phyloP scores from a whole-genome alignment of 1,284 basidiomycete species.

The Ganoderma lingzhi region DNA sequence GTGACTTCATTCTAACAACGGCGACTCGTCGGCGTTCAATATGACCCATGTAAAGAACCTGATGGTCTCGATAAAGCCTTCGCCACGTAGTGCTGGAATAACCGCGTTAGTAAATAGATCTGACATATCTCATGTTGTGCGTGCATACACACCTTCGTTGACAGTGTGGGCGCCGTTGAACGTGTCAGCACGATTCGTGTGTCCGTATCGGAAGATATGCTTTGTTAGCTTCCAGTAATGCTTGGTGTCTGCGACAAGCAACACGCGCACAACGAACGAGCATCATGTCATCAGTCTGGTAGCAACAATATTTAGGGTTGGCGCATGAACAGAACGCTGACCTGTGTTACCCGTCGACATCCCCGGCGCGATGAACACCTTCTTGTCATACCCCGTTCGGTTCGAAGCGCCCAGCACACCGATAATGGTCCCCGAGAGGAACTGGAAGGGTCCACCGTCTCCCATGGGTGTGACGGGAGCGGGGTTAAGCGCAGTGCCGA shows the following conservation, averaged over 20 bases:
- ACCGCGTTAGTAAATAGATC: neutral
- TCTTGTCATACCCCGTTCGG: slow-evolving; percentile 42
- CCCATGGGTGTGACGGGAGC: slow-evolving; percentile 61
- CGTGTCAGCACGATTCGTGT: slow-evolving; percentile 39
- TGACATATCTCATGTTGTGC: neutral
- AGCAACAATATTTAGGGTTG: neutral
- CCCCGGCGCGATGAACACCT: slow-evolving; percentile 37
- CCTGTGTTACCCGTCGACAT: slow-evolving; percentile 35
- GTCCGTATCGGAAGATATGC: slow-evolving; percentile 59
- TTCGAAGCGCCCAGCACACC: slow-evolving; percentile 46
- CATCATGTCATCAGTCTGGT: neutral
- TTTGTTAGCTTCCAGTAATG: slow-evolving; percentile 57
- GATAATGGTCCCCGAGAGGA: slow-evolving; percentile 60
- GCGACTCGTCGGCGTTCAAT: slow-evolving; percentile 54
- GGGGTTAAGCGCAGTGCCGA: slow-evolving; percentile 55
- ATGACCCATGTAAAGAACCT: slow-evolving; percentile 55
- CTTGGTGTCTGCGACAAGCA: slow-evolving; percentile 47
- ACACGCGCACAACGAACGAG: neutral
- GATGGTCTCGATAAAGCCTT: slow-evolving; percentile 53
- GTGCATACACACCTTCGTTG: slow-evolving; percentile 46
- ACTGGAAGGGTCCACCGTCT: slow-evolving; percentile 52
- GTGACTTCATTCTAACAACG: slow-evolving; percentile 21
- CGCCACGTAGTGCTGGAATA: slow-evolving; percentile 46
- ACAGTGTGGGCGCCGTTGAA: slow-evolving; percentile 64
- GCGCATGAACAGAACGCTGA: slow-evolving; percentile 2